These are phyloP conservation scores for Botrytis galanthina DNA, from an alignment of 2,329 filamentous ascomycete species.

Conservation along the genomic window DNA sequence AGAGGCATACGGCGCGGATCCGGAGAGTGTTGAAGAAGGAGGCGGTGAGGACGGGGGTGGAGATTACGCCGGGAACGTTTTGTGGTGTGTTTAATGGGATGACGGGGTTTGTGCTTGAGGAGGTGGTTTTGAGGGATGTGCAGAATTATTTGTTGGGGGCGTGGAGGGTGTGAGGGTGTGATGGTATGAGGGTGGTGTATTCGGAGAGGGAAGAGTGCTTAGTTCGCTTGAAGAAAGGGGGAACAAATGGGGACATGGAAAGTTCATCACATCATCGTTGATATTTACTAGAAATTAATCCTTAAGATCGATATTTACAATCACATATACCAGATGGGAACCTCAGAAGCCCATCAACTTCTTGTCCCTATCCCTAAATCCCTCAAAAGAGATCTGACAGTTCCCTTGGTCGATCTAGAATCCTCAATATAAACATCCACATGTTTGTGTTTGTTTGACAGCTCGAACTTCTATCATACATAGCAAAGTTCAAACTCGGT, in stretches of 20 bases:
- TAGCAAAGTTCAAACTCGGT: too few relatives aligned
- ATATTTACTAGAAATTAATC: too few relatives aligned
- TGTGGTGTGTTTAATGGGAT: not conserved
- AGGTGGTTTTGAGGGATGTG: not conserved
- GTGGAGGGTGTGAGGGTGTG: not conserved
- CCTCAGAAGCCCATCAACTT: not conserved
- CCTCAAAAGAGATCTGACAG: not conserved
- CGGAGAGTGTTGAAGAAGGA: not conserved
- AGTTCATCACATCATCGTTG: too few relatives aligned
- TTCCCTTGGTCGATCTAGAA: not conserved
- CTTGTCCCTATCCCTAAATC: not conserved
- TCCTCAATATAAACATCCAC: not conserved
- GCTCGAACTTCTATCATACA: too few relatives aligned
- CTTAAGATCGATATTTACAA: too few relatives aligned
- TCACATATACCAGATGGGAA: not conserved
- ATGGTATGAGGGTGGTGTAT: not conserved
- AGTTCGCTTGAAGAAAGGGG: too few relatives aligned
- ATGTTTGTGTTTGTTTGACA: rapidly evolving
- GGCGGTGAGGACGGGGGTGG: not conserved
- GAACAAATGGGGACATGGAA: too few relatives aligned
- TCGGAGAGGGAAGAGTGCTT: too few relatives aligned
- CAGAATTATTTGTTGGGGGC: not conserved
- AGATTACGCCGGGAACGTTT: not conserved
- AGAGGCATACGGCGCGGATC: not conserved
- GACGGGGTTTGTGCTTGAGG: not conserved